Evolutionary conservation across 352 stramenopile species (phyloP).

Genomic region (Blastocystis sp.): DNA sequence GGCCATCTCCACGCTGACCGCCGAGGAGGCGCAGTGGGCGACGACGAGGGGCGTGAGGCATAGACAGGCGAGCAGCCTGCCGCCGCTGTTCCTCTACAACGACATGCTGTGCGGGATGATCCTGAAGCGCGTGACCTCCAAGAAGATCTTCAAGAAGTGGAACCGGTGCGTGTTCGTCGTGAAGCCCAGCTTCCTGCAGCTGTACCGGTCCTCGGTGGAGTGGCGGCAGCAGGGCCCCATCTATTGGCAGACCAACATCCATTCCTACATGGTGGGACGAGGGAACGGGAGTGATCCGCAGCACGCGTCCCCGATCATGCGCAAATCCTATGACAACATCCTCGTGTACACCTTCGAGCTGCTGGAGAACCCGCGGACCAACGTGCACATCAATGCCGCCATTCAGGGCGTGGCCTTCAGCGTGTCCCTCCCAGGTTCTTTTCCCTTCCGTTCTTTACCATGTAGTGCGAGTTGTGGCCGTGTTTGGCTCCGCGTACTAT

Average conservation of each 20-base stretch:
- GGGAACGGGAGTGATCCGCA: background rate
- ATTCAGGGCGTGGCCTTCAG: constrained; percentile 65
- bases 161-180: constrained; percentile 68
- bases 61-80: constrained; percentile 37
- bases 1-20: background rate
- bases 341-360: constrained; percentile 68
- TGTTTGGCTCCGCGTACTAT: constrained; percentile 66
- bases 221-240: constrained; percentile 47
- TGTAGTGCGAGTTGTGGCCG: constrained; percentile 48
- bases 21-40: constrained; percentile 23
- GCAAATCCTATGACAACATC: constrained; percentile 69
- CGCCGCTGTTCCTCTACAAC: constrained; percentile 61
- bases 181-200: constrained; percentile 68
- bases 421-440: constrained; percentile 36
- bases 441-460: background rate
- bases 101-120: constrained; percentile 59
- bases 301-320: constrained; percentile 55
- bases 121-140: constrained; percentile 58
- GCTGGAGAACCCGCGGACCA: constrained; percentile 61
- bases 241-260: constrained; percentile 69
- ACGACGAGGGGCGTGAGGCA: background rate
- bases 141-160: constrained; percentile 70
- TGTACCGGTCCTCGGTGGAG: constrained; percentile 41
- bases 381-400: constrained; percentile 50
- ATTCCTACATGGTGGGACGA: constrained; percentile 61